phyloP scores from a whole-genome alignment of 2,329 filamentous ascomycete species.

The Graphium sp. region DNA sequence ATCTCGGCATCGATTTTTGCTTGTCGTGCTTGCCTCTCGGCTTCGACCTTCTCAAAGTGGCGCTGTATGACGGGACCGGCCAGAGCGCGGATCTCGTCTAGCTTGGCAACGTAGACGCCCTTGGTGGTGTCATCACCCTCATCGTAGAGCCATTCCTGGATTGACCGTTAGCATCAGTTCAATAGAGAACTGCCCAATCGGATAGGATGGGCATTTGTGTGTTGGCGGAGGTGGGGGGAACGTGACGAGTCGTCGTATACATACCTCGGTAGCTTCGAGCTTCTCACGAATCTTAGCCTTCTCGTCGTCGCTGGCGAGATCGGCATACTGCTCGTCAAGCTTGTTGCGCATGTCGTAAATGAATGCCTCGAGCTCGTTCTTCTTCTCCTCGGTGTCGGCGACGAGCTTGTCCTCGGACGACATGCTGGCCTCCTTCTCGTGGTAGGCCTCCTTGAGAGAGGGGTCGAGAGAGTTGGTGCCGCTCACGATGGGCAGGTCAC shows the following conservation, averaged over 20 bases:
- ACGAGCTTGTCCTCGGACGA: constrained; percentile 97
- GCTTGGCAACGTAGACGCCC: constrained; percentile 84
- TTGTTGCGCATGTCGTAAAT: constrained; percentile 96
- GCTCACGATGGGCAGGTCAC: constrained; percentile 74
- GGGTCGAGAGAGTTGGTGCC: constrained; percentile 69
- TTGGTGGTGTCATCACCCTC: constrained; percentile 92
- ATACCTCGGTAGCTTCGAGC: constrained; percentile 74
- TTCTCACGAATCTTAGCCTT: constrained; percentile 74
- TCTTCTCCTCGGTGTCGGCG: constrained; percentile 95
- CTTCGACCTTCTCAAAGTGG: constrained; percentile 87
- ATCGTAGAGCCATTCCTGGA: constrained; percentile 92
- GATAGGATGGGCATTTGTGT: not conserved
- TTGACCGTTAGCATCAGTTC: not conserved
- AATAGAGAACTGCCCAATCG: no score
- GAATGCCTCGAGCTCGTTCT: constrained; percentile 96
- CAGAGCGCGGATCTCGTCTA: constrained; percentile 84
- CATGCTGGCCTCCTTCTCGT: constrained; percentile 80
- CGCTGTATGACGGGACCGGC: constrained; percentile 86
- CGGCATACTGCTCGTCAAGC: constrained; percentile 79
- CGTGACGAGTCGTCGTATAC: constrained; percentile 13
- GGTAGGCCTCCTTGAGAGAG: constrained; percentile 43
- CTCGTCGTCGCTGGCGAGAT: constrained; percentile 82
- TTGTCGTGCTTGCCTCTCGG: constrained; percentile 63
- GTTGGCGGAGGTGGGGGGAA: not conserved
- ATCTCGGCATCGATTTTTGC: constrained; percentile 65